A percentile compares a stretch with the other conserved stretches of the same genome.
These are phyloP conservation scores for Berkeleyomyces rouxiae DNA, from an alignment of 2,329 filamentous ascomycete species.

Conservation along the genomic window DNA sequence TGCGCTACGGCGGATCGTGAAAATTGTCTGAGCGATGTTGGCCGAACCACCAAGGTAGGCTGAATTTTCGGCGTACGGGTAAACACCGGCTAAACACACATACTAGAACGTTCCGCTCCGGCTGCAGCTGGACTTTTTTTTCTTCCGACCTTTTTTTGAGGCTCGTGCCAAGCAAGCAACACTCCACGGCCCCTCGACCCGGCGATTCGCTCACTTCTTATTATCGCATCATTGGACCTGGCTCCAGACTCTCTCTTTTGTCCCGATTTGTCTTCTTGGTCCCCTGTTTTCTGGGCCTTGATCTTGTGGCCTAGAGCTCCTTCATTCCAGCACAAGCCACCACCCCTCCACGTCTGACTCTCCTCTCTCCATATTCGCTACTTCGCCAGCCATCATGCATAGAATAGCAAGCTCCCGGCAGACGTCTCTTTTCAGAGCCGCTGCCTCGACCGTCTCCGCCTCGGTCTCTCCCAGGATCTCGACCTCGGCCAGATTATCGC, in stretches of 20 bases:
- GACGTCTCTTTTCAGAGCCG: conserved; percentile 5
- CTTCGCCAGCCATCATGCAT: conserved; percentile 1
- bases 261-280: not conserved
- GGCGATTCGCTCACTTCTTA: not conserved
- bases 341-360: not conserved
- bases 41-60: conserved; percentile 2
- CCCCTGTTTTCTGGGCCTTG: not conserved
- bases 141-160: conserved; percentile 10
- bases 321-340: conserved; percentile 2
- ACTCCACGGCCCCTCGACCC: not conserved
- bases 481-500: conserved; percentile 31
- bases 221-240: not conserved
- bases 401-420: conserved; percentile 8
- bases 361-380: not conserved
- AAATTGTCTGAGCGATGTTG: conserved; percentile 1
- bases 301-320: not conserved
- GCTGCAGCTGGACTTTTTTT: conserved; percentile 2
- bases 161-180: conserved; percentile 2
- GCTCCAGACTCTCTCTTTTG: not conserved
- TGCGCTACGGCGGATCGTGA: not conserved
- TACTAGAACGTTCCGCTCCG: conserved; percentile 13
- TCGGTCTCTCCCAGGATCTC: conserved; percentile 29
- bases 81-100: conserved; percentile 7
- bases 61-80: conserved; percentile 6
- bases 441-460: conserved; percentile 15